These are phyloP conservation scores for Neofusicoccum sp. DNA, from an alignment of 2,329 filamentous ascomycete species.

Conservation along the genomic window DNA sequence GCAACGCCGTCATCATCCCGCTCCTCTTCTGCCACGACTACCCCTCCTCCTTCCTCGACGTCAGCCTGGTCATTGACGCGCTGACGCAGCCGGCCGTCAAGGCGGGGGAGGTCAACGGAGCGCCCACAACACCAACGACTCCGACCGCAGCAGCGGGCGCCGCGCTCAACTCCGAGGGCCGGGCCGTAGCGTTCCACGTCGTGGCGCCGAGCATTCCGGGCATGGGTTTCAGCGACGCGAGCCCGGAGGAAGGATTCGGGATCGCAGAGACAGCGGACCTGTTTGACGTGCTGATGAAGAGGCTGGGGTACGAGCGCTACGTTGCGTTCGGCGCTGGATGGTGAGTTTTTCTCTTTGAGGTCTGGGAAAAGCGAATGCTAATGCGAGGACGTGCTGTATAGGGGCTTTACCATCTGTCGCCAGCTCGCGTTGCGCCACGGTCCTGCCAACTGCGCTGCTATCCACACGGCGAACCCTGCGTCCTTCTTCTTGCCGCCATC, in stretches of 20 bases:
- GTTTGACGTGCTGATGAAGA: constrained; percentile 59
- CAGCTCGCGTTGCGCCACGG: constrained; percentile 48
- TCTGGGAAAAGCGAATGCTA: not conserved
- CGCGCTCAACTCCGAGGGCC: constrained; percentile 4
- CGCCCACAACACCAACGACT: not conserved
- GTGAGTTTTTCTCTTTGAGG: constrained; percentile 27
- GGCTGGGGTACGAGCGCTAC: constrained; percentile 59
- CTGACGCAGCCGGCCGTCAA: constrained; percentile 53
- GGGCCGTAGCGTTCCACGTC: constrained; percentile 57
- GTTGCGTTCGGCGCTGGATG: constrained; percentile 56
- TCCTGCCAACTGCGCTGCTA: constrained; percentile 54
- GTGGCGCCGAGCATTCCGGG: constrained; percentile 65
- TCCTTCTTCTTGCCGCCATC: constrained; percentile 55
- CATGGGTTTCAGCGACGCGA: constrained; percentile 65
- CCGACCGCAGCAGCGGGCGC: not conserved
- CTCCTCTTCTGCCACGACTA: constrained; percentile 67
- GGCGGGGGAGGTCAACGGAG: constrained; percentile 27
- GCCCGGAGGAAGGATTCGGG: constrained; percentile 51
- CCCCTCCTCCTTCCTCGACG: constrained; percentile 59
- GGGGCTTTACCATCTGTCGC: constrained; percentile 45
- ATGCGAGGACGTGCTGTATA: constrained; percentile 20
- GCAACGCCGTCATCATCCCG: constrained; percentile 56
- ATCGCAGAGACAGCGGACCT: constrained; percentile 55
- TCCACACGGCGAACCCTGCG: constrained; percentile 55
- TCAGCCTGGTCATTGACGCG: constrained; percentile 55